Evolutionary conservation across 2,329 filamentous ascomycete genomes (phyloP).

Genomic region (Exophiala sp.): DNA sequence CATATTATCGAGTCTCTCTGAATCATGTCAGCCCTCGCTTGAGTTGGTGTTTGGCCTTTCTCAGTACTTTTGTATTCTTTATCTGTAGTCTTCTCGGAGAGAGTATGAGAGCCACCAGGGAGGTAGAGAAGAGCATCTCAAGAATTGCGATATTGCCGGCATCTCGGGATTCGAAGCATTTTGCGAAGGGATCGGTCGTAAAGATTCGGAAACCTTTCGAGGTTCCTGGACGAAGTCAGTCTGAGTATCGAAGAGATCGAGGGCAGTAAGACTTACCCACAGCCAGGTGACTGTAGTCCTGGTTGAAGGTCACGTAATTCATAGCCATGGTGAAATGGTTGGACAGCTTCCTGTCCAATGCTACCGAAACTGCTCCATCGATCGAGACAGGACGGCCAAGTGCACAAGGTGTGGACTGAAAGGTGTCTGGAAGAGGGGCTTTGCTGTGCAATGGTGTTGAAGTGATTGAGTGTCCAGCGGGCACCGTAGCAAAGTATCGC

Average conservation of each 20-base stretch:
- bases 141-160: constrained; percentile 85
- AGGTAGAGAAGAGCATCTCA: constrained; percentile 98
- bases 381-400: not conserved
- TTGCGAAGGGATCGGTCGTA: constrained; percentile 91
- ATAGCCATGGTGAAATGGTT: constrained; percentile 60
- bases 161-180: constrained; percentile 91
- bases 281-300: constrained; percentile 95
- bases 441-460: too few species aligned
- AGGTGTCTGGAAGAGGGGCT: not conserved
- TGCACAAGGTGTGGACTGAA: not conserved
- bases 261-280: constrained; percentile 62
- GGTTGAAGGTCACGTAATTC: constrained; percentile 99
- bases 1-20: constrained; percentile 82
- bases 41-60: constrained; percentile 1
- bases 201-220: constrained; percentile 94
- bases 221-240: constrained; percentile 59
- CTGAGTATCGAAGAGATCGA: constrained; percentile 2
- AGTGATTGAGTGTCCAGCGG: too few species aligned
- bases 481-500: too few species aligned
- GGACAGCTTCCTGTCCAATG: constrained; percentile 13
- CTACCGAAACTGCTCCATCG: constrained; percentile 16
- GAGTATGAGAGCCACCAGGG: constrained; percentile 86
- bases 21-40: constrained; percentile 19
- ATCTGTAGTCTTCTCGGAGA: constrained; percentile 91
- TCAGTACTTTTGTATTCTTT: constrained; percentile 85